phyloP scores from a whole-genome alignment of 768 basidiomycete genomes.

The Phaffia australis region DNA sequence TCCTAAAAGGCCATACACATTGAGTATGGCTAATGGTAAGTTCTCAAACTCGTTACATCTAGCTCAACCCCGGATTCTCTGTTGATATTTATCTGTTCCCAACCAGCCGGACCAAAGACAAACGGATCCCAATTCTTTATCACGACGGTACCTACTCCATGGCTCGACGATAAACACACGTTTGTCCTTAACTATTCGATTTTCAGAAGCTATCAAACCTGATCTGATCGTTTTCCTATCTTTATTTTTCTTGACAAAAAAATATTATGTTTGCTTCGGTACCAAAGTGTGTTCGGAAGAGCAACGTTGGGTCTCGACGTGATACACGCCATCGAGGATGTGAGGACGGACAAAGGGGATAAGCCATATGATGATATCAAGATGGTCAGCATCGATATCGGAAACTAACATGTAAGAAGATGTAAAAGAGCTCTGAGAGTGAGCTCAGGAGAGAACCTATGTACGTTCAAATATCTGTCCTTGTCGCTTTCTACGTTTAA shows the following conservation, averaged over 20 bases:
- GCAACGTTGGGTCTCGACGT: slow-evolving; percentile 79
- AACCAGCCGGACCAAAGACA: slow-evolving; percentile 60
- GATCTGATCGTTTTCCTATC: too few relatives aligned
- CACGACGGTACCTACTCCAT: slow-evolving; percentile 85
- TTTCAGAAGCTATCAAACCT: not conserved
- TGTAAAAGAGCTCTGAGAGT: not conserved
- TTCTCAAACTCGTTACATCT: slow-evolving; percentile 11
- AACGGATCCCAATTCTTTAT: slow-evolving; percentile 99
- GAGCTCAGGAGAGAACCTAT: too few relatives aligned
- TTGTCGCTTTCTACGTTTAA: too few relatives aligned
- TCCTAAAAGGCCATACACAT: slow-evolving; percentile 66
- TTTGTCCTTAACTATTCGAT: slow-evolving; percentile 27
- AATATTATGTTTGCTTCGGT: not conserved
- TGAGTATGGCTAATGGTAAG: slow-evolving; percentile 59
- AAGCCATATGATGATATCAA: slow-evolving; percentile 91
- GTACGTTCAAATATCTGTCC: too few relatives aligned
- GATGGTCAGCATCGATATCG: slow-evolving; percentile 48
- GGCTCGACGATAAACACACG: slow-evolving; percentile 57
- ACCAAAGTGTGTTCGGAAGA: slow-evolving; percentile 82
- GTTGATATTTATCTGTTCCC: slow-evolving; percentile 17
- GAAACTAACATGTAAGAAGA: not conserved
- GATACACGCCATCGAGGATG: slow-evolving; percentile 68
- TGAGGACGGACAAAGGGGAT: slow-evolving; percentile 54
- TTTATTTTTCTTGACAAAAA: not conserved
- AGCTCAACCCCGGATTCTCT: not conserved